A percentile compares a stretch with the other conserved stretches of the same genome.
These are phyloP conservation scores for Ettlia oleoabundans DNA, from an alignment of 139 green algal genomes.

Conservation along the genomic window DNA sequence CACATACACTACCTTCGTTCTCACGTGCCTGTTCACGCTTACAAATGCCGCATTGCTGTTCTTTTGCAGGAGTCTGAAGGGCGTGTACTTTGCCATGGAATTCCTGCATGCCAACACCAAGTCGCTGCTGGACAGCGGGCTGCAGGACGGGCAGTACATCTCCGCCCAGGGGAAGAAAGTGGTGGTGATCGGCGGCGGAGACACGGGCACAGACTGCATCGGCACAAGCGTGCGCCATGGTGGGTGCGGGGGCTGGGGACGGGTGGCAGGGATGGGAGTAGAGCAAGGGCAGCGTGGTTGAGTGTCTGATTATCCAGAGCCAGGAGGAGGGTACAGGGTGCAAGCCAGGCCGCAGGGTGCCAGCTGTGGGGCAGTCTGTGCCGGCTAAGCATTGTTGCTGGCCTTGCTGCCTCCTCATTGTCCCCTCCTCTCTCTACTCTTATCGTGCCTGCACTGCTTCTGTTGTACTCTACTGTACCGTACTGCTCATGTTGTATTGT, in stretches of 20 bases:
- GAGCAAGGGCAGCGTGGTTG: not conserved
- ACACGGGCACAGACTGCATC: slow-evolving; percentile 99
- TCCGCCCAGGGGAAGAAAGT: slow-evolving; percentile 89
- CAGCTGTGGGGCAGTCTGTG: too few species aligned
- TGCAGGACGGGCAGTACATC: slow-evolving; percentile 91
- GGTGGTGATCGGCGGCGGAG: slow-evolving; percentile 95
- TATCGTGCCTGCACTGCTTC: too few species aligned
- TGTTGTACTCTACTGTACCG: too few species aligned
- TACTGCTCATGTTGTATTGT: too few species aligned
- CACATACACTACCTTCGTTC: not conserved
- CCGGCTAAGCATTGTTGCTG: too few species aligned
- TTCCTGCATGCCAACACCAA: slow-evolving; percentile 96
- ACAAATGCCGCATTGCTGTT: not conserved
- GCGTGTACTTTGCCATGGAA: slow-evolving; percentile 98
- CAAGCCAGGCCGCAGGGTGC: too few species aligned
- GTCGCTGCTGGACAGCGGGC: slow-evolving; percentile 84
- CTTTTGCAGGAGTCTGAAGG: slow-evolving; percentile 52
- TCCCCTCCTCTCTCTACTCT: not conserved
- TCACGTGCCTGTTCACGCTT: not conserved
- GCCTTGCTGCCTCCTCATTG: not conserved
- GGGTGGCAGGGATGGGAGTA: not conserved
- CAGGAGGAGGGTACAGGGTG: not conserved
- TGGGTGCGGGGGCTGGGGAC: not conserved
- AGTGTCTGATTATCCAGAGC: not conserved
- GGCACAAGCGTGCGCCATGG: slow-evolving; percentile 88